Evolutionary conservation across 352 stramenopile species (phyloP).

Genomic region (Phytophthora palmivora): DNA sequence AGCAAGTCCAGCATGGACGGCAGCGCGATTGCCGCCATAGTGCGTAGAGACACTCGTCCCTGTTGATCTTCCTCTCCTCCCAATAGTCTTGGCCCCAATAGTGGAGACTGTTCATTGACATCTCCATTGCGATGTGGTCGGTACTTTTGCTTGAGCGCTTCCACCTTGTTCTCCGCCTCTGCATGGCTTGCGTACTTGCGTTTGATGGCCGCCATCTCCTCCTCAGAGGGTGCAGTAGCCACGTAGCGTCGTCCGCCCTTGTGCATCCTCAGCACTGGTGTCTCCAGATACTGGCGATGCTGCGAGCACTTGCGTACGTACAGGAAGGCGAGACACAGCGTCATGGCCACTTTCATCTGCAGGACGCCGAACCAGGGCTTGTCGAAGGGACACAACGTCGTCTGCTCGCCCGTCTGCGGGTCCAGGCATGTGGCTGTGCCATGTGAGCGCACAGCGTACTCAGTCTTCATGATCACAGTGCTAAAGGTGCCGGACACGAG

Average conservation of each 20-base stretch:
- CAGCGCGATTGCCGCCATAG: conserved; percentile 65
- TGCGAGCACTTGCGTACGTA: conserved; percentile 66
- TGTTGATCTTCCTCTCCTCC: conserved; percentile 29
- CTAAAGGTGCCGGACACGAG: conserved; percentile 85
- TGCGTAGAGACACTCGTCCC: conserved; percentile 52
- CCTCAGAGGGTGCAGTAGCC: conserved; percentile 46
- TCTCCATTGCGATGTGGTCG: conserved; percentile 17
- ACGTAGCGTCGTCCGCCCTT: conserved; percentile 75
- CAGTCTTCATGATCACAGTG: conserved; percentile 88
- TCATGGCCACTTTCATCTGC: conserved; percentile 89
- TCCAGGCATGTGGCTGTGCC: conserved; percentile 63
- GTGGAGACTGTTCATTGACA: conserved; percentile 40
- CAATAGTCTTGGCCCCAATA: conserved; percentile 30
- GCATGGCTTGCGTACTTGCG: conserved; percentile 51
- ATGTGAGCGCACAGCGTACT: conserved; percentile 71
- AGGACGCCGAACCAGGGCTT: conserved; percentile 89
- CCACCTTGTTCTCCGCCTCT: conserved; percentile 46
- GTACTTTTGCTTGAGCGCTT: conserved; percentile 54
- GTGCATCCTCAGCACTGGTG: conserved; percentile 64
- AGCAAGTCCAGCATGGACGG: conserved; percentile 84
- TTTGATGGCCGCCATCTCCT: conserved; percentile 42
- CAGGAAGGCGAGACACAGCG: conserved; percentile 78
- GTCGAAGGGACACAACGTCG: conserved; percentile 78
- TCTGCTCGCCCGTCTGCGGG: conserved; percentile 42
- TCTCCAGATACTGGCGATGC: conserved; percentile 73